Evolutionary conservation across 306 rosid species (phyloP).

Genomic region (Glycyrrhiza uralensis): DNA sequence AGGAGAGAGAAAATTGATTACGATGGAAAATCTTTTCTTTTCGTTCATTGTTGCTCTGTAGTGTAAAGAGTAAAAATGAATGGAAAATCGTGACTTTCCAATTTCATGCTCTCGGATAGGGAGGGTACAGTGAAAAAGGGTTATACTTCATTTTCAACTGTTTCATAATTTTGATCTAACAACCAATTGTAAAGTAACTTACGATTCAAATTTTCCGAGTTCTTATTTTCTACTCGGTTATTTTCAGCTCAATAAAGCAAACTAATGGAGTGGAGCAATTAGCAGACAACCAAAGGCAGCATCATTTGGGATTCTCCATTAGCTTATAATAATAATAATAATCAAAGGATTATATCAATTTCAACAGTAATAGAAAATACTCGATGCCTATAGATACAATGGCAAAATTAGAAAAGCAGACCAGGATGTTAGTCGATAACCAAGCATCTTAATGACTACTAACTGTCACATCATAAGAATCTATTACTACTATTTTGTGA

Average conservation of each 20-base stretch:
- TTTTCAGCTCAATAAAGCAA: neutral
- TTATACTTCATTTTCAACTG: neutral
- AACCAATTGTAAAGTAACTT: neutral
- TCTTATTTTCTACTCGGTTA: constrained; percentile 5
- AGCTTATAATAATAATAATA: neutral
- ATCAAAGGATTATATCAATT: neutral
- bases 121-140: neutral
- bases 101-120: constrained; percentile 6
- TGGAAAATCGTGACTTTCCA: neutral
- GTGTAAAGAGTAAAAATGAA: constrained; percentile 9
- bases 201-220: neutral
- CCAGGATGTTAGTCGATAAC: neutral
- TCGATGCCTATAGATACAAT: neutral
- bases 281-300: neutral
- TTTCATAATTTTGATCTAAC: neutral
- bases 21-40: neutral
- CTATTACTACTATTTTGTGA: neutral
- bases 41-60: neutral
- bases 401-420: neutral
- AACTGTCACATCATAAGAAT: neutral
- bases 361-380: neutral
- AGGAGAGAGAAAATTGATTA: neutral
- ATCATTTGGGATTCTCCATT: neutral
- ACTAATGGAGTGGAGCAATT: neutral
- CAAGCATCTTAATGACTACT: neutral